These are phyloP conservation scores for Alternaria triticimaculans DNA, from an alignment of 2,329 filamentous ascomycete genomes.

Conservation along the genomic window DNA sequence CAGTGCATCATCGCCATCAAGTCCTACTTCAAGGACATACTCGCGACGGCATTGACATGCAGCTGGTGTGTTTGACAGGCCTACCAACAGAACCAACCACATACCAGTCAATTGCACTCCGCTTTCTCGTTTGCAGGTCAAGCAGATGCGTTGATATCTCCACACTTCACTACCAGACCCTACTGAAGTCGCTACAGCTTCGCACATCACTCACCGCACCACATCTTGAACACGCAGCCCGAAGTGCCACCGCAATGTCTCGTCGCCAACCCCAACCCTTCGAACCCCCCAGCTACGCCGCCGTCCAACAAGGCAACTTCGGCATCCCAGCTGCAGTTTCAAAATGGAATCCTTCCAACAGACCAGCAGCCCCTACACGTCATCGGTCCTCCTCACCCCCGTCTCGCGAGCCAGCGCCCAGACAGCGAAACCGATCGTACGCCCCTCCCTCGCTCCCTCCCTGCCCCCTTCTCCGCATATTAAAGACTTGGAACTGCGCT, in stretches of 20 bases:
- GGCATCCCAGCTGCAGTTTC: background rate
- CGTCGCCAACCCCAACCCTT: background rate
- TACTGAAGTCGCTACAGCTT: no score
- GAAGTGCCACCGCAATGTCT: background rate
- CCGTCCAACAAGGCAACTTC: background rate
- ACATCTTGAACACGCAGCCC: no score
- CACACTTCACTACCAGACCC: no score
- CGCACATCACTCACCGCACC: no score
- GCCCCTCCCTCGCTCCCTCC: background rate
- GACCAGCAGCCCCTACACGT: no score
- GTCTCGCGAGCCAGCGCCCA: background rate
- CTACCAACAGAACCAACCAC: background rate
- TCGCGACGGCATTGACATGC: background rate
- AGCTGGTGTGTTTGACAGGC: background rate
- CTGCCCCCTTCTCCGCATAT: background rate
- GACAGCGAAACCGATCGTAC: slow-evolving; percentile 2
- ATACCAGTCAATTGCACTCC: background rate
- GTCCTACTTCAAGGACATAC: background rate
- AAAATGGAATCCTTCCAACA: background rate
- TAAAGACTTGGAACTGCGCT: no score
- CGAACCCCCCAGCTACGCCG: background rate
- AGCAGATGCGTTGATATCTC: no score
- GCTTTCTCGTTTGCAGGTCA: background rate
- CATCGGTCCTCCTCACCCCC: background rate
- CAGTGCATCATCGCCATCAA: background rate